These are phyloP conservation scores for Ophidiomyces ophidiicola DNA, from an alignment of 2,329 filamentous ascomycete species.

Conservation along the genomic window DNA sequence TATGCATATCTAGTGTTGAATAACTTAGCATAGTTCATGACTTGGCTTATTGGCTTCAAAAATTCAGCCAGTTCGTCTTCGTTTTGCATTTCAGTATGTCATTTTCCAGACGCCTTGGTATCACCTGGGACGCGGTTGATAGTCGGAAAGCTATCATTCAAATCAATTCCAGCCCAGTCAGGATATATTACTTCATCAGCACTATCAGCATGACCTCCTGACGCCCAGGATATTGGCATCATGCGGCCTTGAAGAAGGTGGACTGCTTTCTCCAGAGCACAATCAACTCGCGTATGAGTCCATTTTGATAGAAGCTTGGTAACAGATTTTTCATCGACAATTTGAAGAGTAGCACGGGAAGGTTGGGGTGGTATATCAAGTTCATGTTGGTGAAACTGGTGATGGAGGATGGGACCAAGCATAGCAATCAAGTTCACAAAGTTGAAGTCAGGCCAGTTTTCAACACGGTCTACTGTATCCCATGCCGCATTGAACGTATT, in stretches of 20 bases:
- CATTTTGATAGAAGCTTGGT: conserved; percentile 4
- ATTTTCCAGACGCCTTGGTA: conserved; percentile 9
- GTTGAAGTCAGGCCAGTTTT: conserved; percentile 5
- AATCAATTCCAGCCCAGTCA: conserved; percentile 10
- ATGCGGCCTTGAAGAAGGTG: neutral
- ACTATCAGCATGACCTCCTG: neutral
- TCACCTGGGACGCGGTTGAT: conserved; percentile 4
- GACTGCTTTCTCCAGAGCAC: neutral
- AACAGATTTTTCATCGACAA: conserved; percentile 6
- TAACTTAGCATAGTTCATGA: conserved; percentile 5
- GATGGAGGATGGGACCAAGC: neutral
- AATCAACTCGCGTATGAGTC: conserved; percentile 9
- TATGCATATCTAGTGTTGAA: conserved; percentile 8
- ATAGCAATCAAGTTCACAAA: conserved; percentile 8
- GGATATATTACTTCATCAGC: neutral
- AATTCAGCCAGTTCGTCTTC: neutral
- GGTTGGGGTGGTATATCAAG: conserved; percentile 2
- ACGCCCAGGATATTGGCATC: conserved; percentile 1
- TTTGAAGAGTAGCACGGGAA: neutral
- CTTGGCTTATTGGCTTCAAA: conserved; percentile 7
- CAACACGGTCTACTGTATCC: conserved; percentile 3
- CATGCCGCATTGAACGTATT: conserved; percentile 6
- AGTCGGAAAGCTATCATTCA: neutral
- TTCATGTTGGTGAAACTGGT: neutral
- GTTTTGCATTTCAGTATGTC: neutral